Percentiles rank a stretch among this genome's conserved stretches.
Conservation (phyloP, 768 basidiomycete species). For the Rhodosporidiobolus sp. region DNA sequence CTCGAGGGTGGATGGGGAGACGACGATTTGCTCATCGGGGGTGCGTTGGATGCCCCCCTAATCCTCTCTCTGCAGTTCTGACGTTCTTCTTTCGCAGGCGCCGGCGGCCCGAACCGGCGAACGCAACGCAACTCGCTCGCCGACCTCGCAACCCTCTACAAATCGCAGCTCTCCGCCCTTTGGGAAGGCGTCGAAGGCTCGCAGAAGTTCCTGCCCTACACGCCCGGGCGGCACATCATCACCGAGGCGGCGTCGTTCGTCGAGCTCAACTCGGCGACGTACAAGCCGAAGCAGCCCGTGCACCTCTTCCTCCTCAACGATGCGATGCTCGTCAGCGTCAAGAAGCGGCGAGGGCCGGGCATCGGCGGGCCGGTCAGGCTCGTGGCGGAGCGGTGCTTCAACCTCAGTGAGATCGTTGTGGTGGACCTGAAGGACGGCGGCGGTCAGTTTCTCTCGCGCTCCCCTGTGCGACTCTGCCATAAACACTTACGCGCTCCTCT, state of each 20-base stretch:
- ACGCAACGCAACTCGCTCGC: slow-evolving; percentile 86
- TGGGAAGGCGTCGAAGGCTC: slow-evolving; percentile 90
- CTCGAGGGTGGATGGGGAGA: slow-evolving; percentile 69
- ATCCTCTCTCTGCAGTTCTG: background rate
- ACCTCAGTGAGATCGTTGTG: slow-evolving; percentile 86
- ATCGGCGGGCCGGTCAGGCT: slow-evolving; percentile 67
- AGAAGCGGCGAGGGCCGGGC: slow-evolving; percentile 61
- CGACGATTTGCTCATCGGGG: slow-evolving; percentile 53
- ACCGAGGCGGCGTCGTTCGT: slow-evolving; percentile 77
- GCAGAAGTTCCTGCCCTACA: slow-evolving; percentile 87
- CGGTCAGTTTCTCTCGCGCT: slow-evolving; percentile 56
- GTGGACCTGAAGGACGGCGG: slow-evolving; percentile 93
- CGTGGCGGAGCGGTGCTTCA: slow-evolving; percentile 91
- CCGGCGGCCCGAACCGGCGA: slow-evolving; percentile 56
- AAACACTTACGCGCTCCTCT: slow-evolving; percentile 11
- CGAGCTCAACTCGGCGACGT: slow-evolving; percentile 88
- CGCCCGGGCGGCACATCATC: slow-evolving; percentile 86
- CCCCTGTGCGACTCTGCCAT: background rate
- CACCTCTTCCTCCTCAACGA: slow-evolving; percentile 90
- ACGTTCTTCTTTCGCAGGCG: background rate
- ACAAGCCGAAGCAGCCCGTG: slow-evolving; percentile 81
- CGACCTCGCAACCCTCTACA: slow-evolving; percentile 88
- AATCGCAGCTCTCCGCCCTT: slow-evolving; percentile 85
- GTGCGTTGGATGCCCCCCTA: slow-evolving; percentile 41
- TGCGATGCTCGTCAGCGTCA: slow-evolving; percentile 74